Conservation (phyloP, 306 rosid species). For the Cotoneaster glaucophyllus region DNA sequence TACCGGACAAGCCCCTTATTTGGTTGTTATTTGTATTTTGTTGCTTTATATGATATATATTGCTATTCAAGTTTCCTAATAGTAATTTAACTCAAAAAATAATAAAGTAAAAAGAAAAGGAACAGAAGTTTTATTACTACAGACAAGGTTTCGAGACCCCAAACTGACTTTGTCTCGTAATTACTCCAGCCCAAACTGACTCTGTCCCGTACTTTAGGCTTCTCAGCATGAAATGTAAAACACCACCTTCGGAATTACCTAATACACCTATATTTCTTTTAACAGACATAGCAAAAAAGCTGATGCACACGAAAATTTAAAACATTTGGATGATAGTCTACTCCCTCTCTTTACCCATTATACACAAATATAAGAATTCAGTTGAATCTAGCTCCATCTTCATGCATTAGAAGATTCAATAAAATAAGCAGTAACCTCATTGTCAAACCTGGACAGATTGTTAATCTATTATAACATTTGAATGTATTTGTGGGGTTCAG, state of each 20-base stretch:
- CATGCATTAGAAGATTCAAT: not conserved
- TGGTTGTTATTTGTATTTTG: not conserved
- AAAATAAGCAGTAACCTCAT: too few relatives aligned
- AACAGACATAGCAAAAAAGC: not conserved
- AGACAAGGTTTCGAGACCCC: not conserved
- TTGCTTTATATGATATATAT: not conserved
- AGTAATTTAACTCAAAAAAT: not conserved
- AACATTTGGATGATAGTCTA: not conserved
- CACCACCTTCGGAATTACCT: not conserved
- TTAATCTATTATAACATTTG: not conserved
- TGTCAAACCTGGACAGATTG: too few relatives aligned
- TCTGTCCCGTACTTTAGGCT: not conserved
- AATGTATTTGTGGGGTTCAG: not conserved
- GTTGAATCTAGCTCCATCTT: not conserved
- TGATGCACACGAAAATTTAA: not conserved
- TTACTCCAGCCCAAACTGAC: not conserved
- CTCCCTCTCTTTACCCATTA: not conserved
- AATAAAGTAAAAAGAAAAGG: too few relatives aligned
- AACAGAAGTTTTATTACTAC: not conserved
- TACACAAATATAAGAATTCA: not conserved
- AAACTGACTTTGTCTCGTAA: not conserved
- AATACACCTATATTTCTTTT: not conserved
- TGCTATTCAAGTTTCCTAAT: not conserved
- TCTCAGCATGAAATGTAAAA: not conserved
- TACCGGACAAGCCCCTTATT: not conserved